phyloP scores from a whole-genome alignment of 139 green algal species.

The Chlorella sp. region DNA sequence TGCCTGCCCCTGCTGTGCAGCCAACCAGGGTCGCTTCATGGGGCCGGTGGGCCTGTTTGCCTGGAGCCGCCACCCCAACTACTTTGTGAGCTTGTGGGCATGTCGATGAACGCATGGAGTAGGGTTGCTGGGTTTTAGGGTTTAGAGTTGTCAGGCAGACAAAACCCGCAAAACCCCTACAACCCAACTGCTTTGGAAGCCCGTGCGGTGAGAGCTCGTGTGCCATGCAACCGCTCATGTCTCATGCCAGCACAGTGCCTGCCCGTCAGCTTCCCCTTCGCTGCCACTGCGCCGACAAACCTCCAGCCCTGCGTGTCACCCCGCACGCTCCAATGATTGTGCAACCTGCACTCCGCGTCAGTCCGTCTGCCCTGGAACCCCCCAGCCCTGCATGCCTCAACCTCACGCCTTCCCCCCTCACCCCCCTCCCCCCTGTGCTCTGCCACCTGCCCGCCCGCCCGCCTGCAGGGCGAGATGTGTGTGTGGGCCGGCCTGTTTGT shows the following conservation, averaged over 20 bases:
- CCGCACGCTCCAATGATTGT: background rate
- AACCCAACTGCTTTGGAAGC: no score
- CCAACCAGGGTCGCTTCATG: slow-evolving; percentile 45
- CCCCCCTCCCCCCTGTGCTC: background rate
- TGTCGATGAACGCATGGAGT: background rate
- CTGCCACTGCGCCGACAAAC: no score
- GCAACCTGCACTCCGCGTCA: no score
- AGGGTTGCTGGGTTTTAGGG: no score
- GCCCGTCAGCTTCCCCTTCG: background rate
- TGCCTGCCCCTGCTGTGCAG: slow-evolving; percentile 18
- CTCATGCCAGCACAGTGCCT: background rate
- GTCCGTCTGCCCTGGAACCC: no score
- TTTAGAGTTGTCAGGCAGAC: background rate
- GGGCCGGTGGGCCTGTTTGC: slow-evolving; percentile 34
- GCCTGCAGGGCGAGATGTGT: slow-evolving; percentile 39
- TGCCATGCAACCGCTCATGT: background rate
- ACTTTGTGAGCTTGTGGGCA: slow-evolving; percentile 26
- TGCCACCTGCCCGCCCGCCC: no score
- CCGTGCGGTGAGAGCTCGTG: no score
- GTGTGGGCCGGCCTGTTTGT: slow-evolving; percentile 50
- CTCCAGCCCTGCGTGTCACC: background rate
- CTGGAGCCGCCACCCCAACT: slow-evolving; percentile 51
- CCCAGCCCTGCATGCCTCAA: background rate
- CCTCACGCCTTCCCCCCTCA: background rate
- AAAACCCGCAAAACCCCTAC: no score